Evolutionary conservation across 352 stramenopile species (phyloP).

Genomic region (Pythium grandisporangium): DNA sequence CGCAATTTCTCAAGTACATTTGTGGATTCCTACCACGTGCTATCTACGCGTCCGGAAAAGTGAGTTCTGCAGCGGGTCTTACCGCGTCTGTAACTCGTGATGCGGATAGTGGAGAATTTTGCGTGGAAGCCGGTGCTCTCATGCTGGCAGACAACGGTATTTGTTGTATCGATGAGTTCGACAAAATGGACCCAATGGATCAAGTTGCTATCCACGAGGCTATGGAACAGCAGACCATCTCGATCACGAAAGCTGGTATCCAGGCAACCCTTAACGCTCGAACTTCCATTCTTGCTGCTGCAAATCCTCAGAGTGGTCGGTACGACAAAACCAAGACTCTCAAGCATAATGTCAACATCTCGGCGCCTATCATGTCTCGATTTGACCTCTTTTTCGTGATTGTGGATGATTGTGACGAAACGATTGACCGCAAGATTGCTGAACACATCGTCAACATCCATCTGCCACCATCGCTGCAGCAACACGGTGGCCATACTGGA

Average conservation of each 20-base stretch:
- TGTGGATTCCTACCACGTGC: slow-evolving; percentile 86
- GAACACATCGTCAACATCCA: slow-evolving; percentile 98
- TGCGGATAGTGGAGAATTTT: slow-evolving; percentile 88
- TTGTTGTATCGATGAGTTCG: slow-evolving; percentile 99
- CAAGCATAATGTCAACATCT: slow-evolving; percentile 89
- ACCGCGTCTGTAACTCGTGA: slow-evolving; percentile 97
- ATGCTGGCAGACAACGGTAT: slow-evolving; percentile 99
- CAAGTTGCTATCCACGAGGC: slow-evolving; percentile 99
- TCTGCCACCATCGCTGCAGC: slow-evolving; percentile 55
- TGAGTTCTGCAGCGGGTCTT: slow-evolving; percentile 95
- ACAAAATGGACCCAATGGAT: slow-evolving; percentile 98
- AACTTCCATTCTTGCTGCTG: slow-evolving; percentile 98
- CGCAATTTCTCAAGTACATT: slow-evolving; percentile 99
- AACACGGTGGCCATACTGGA: slow-evolving; percentile 1
- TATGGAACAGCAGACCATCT: slow-evolving; percentile 99
- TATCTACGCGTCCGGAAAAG: slow-evolving; percentile 99
- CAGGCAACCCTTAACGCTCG: slow-evolving; percentile 98
- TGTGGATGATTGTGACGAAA: slow-evolving; percentile 96
- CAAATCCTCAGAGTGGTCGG: slow-evolving; percentile 96
- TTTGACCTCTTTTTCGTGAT: slow-evolving; percentile 99
- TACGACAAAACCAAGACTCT: slow-evolving; percentile 90
- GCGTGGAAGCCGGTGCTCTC: slow-evolving; percentile 91
- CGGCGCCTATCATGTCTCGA: slow-evolving; percentile 95
- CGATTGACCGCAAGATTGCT: slow-evolving; percentile 92
- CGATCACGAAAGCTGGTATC: slow-evolving; percentile 99